A percentile compares a stretch with the other conserved stretches of the same genome.
Evolutionary conservation across 1,139 yeast species (phyloP).

Genomic region (Yamadazyma friedrichii): DNA sequence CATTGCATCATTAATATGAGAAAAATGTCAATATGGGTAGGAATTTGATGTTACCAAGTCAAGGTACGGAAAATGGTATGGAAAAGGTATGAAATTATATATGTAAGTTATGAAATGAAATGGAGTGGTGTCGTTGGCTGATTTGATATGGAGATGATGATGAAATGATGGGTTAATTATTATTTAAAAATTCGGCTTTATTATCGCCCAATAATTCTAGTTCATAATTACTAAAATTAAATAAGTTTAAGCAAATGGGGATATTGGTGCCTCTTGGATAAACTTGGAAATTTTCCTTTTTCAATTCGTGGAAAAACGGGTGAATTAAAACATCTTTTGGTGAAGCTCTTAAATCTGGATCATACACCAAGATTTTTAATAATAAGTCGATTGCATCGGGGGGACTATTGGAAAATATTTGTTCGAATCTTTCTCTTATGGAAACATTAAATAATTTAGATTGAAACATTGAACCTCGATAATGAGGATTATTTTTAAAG

Average conservation of each 20-base stretch:
- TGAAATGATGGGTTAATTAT: neutral
- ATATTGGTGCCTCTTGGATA: conserved; percentile 52
- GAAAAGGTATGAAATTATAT: neutral
- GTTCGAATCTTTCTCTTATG: conserved; percentile 61
- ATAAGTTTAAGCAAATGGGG: conserved; percentile 45
- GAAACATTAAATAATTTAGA: conserved; percentile 65
- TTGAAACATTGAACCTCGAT: conserved; percentile 71
- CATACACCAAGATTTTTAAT: conserved; percentile 68
- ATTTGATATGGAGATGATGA: too few species aligned
- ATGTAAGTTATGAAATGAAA: neutral
- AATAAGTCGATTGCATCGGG: conserved; percentile 69
- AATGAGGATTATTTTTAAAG: conserved; percentile 70
- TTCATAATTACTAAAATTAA: conserved; percentile 55
- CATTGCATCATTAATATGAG: neutral
- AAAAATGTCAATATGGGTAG: too few species aligned
- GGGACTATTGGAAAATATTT: conserved; percentile 68
- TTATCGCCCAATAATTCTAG: conserved; percentile 47
- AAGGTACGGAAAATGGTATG: neutral
- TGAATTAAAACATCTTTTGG: conserved; percentile 70
- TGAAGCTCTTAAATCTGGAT: conserved; percentile 64
- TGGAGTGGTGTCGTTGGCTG: too few species aligned
- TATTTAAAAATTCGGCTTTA: conserved; percentile 29
- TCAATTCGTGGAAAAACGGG: conserved; percentile 68
- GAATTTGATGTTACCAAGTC: too few species aligned
- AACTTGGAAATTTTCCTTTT: conserved; percentile 55